Conservation (phyloP, 768 basidiomycete genomes). For the Trametes sanguinea region DNA sequence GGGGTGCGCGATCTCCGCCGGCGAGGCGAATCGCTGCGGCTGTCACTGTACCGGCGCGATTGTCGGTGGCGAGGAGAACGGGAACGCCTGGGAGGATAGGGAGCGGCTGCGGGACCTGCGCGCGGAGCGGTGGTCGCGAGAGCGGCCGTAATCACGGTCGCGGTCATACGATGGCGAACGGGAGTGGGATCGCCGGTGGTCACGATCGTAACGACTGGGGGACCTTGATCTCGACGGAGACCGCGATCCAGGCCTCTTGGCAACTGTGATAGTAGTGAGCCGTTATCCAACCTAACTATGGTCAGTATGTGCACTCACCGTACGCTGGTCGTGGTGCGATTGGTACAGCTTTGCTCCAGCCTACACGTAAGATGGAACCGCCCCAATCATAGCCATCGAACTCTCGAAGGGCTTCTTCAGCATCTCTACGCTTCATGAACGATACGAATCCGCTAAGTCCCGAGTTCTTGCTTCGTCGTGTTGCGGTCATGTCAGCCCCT, state of each 20-base stretch:
- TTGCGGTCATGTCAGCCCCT: conserved; percentile 73
- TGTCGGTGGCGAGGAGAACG: conserved; percentile 35
- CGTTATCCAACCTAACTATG: no score
- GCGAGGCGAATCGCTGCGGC: conserved; percentile 51
- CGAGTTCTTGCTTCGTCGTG: conserved; percentile 67
- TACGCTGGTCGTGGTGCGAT: conserved; percentile 79
- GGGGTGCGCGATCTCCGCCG: conserved; percentile 36
- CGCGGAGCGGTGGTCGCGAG: conserved; percentile 37
- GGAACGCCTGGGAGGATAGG: conserved; percentile 34
- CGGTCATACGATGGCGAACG: conserved; percentile 47
- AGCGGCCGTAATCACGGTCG: conserved; percentile 34
- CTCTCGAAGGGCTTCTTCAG: conserved; percentile 85
- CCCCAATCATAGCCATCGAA: conserved; percentile 96
- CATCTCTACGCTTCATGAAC: conserved; percentile 91
- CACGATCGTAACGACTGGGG: conserved; percentile 34
- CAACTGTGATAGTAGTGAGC: neutral
- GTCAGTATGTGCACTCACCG: conserved; percentile 47
- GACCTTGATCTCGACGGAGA: conserved; percentile 40
- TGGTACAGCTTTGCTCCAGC: conserved; percentile 97
- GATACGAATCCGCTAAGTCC: conserved; percentile 96
- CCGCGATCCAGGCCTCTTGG: conserved; percentile 21
- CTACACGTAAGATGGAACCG: conserved; percentile 81
- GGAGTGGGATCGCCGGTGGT: conserved; percentile 44
- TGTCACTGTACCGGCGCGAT: conserved; percentile 43
- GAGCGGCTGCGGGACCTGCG: conserved; percentile 40